Conservation (phyloP, 495 filamentous ascomycete genomes). For the Entonaema liquescens region DNA sequence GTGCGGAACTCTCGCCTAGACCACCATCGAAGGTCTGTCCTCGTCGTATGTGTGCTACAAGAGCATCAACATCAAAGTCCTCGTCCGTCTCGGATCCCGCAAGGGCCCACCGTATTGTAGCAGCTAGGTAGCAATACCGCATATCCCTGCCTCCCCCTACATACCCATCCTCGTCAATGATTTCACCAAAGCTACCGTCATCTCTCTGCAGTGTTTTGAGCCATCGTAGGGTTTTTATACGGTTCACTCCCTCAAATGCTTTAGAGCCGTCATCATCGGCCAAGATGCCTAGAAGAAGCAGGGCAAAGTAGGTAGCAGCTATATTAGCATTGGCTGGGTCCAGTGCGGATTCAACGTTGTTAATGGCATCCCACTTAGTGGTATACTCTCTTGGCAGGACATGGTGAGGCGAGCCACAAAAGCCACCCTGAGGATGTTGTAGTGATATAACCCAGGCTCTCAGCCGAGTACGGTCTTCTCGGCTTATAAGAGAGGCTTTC, state of each 20-base stretch:
- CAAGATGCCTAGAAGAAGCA: slow-evolving; percentile 76
- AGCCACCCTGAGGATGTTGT: slow-evolving; percentile 80
- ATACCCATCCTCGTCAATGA: slow-evolving; percentile 64
- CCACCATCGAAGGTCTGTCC: slow-evolving; percentile 92
- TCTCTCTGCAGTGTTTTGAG: slow-evolving; percentile 77
- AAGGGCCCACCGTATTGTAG: slow-evolving; percentile 84
- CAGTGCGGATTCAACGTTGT: slow-evolving; percentile 51
- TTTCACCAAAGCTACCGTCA: slow-evolving; percentile 93
- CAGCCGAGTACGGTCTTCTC: slow-evolving; percentile 46
- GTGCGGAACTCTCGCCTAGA: slow-evolving; percentile 78
- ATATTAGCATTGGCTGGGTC: slow-evolving; percentile 83
- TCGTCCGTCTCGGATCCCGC: slow-evolving; percentile 67
- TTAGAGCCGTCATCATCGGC: slow-evolving; percentile 70
- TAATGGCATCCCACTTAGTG: slow-evolving; percentile 46
- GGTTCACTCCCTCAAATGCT: slow-evolving; percentile 65
- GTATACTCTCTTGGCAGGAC: slow-evolving; percentile 49
- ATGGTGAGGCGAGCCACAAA: slow-evolving; percentile 75
- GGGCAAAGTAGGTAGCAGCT: slow-evolving; percentile 86
- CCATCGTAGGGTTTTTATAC: slow-evolving; percentile 74
- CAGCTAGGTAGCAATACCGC: slow-evolving; percentile 84
- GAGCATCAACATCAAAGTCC: slow-evolving; percentile 77
- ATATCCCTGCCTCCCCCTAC: slow-evolving; percentile 84
- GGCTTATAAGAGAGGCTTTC: slow-evolving; percentile 45
- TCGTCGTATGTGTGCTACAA: slow-evolving; percentile 74
- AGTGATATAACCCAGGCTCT: slow-evolving; percentile 69